These are phyloP conservation scores for Pythium plurisporium DNA, from an alignment of 352 stramenopile species.

Conservation along the genomic window DNA sequence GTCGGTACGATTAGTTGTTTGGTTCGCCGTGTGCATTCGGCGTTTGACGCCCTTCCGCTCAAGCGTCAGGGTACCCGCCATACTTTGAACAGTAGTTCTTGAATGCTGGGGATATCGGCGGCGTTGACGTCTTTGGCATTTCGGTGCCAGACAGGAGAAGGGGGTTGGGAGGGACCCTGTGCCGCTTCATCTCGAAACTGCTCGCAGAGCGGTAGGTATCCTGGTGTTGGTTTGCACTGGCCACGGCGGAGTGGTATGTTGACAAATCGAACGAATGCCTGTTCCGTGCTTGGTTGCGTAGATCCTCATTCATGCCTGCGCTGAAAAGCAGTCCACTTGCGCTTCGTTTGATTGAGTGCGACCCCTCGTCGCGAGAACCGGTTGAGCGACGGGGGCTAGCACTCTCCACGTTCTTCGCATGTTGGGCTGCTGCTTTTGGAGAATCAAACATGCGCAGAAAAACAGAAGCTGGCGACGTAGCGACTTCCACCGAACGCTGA, in stretches of 20 bases:
- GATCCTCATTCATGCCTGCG: neutral
- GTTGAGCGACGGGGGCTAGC: constrained; percentile 1
- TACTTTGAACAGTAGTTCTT: constrained; percentile 87
- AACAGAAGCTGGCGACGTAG: constrained; percentile 40
- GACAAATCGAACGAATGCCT: constrained; percentile 41
- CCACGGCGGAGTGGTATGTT: neutral
- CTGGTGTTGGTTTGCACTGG: neutral
- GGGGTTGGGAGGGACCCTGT: neutral
- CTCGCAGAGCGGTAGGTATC: constrained; percentile 6
- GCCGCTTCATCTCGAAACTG: constrained; percentile 4
- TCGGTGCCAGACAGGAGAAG: neutral
- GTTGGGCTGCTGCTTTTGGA: constrained; percentile 33
- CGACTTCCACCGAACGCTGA: neutral
- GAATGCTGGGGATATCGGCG: constrained; percentile 35
- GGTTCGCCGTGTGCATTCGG: neutral
- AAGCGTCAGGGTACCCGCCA: constrained; percentile 63
- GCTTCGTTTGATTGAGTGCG: neutral
- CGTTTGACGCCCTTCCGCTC: neutral
- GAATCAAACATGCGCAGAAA: constrained; percentile 76
- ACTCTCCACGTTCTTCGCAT: constrained; percentile 22
- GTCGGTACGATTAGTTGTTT: neutral
- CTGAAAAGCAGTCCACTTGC: too few relatives aligned
- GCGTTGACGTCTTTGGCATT: constrained; percentile 8
- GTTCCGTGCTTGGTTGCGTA: constrained; percentile 2
- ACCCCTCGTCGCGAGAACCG: neutral